phyloP scores from a whole-genome alignment of 1,284 basidiomycete species.

The Earliella scabrosa region DNA sequence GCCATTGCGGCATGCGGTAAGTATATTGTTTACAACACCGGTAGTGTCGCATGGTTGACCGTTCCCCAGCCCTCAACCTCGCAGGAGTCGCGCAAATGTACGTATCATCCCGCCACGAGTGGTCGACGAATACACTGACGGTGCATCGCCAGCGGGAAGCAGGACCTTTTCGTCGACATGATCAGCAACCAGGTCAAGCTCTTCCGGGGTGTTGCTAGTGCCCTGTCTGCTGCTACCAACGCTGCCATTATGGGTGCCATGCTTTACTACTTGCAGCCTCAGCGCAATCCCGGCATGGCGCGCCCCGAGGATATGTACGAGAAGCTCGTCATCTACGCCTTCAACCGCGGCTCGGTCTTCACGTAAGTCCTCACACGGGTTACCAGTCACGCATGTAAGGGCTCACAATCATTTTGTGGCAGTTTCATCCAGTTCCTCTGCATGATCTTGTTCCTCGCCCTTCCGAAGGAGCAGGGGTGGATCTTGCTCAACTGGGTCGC shows the following conservation, averaged over 20 bases:
- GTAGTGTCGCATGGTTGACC: background rate
- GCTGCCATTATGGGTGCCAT: conserved; percentile 33
- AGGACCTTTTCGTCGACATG: conserved; percentile 25
- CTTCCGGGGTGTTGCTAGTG: conserved; percentile 25
- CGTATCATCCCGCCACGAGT: too few species aligned
- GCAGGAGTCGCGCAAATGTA: conserved; percentile 1
- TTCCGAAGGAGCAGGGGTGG: conserved; percentile 39
- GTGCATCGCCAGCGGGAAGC: conserved; percentile 19
- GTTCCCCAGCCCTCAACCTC: conserved; percentile 36
- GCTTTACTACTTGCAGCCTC: conserved; percentile 34
- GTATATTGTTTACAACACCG: background rate
- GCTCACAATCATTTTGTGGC: background rate
- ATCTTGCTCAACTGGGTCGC: conserved; percentile 41
- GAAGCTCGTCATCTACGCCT: conserved; percentile 24
- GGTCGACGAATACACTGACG: too few species aligned
- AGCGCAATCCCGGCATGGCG: conserved; percentile 32
- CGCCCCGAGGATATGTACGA: conserved; percentile 20
- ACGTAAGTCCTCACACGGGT: conserved; percentile 18
- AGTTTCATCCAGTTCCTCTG: conserved; percentile 32
- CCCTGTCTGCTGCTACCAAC: conserved; percentile 26
- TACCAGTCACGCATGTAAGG: background rate
- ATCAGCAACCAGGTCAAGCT: conserved; percentile 24
- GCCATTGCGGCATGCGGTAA: conserved; percentile 18
- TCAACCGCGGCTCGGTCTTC: conserved; percentile 39
- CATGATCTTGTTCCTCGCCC: conserved; percentile 28